Evolutionary conservation across 371 early-diverging fungal genomes (phyloP).

Genomic region (Dipsacomyces acuminosporus): DNA sequence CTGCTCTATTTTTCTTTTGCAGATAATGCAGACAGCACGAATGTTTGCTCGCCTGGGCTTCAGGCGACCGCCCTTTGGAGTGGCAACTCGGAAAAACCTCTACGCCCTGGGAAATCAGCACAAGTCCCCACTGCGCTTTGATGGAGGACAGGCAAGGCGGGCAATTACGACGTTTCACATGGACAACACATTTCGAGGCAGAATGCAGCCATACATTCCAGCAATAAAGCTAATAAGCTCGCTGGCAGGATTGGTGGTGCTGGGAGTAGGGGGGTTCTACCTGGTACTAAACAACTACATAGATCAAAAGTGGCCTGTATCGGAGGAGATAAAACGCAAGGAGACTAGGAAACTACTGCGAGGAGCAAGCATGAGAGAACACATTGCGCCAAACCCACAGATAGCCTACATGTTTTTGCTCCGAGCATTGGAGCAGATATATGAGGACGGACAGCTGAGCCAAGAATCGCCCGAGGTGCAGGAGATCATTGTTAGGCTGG

Average conservation of each 20-base stretch:
- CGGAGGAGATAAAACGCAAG: constrained; percentile 2
- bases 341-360: constrained; percentile 30
- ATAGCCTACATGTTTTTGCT: constrained; percentile 36
- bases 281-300: constrained; percentile 11
- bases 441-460: constrained; percentile 16
- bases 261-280: constrained; percentile 21
- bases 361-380: constrained; percentile 35
- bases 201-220: constrained; percentile 28
- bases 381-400: constrained; percentile 33
- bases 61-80: too few species aligned
- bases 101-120: too few species aligned
- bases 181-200: constrained; percentile 24
- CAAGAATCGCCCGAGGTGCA: constrained; percentile 26
- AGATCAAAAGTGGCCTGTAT: constrained; percentile 14
- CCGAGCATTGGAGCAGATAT: constrained; percentile 31
- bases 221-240: constrained; percentile 23
- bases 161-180: constrained; percentile 35
- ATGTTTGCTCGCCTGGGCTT: background rate
- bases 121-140: too few species aligned
- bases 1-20: constrained; percentile 7
- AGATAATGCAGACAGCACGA: background rate
- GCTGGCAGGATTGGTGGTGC: constrained; percentile 11
- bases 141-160: too few species aligned
- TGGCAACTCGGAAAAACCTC: too few species aligned
- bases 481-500: constrained; percentile 32